Evolutionary conservation across 2,329 filamentous ascomycete genomes (phyloP).

Genomic region (Dothideomycetes sp.): DNA sequence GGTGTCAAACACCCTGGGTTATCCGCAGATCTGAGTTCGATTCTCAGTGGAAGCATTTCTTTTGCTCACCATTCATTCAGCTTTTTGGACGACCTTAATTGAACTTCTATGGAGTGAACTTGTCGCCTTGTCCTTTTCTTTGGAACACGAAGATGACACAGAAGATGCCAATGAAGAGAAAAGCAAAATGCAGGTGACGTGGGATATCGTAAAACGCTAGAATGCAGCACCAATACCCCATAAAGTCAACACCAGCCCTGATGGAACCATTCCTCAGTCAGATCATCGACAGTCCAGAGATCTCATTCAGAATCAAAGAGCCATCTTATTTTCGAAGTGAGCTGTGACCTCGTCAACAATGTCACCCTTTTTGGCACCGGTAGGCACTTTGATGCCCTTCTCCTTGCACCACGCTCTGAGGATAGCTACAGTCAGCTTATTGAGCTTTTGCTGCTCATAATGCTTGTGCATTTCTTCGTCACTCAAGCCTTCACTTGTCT

Average conservation of each 20-base stretch:
- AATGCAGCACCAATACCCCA: too few species aligned
- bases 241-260: too few species aligned
- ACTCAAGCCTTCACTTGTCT: constrained; percentile 26
- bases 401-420: constrained; percentile 25
- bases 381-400: constrained; percentile 20
- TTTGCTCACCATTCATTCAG: too few species aligned
- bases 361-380: constrained; percentile 25
- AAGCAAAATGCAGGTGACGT: too few species aligned
- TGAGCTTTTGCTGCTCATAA: constrained; percentile 36
- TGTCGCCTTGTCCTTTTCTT: too few species aligned
- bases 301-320: constrained; percentile 15
- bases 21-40: constrained; percentile 16
- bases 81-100: too few species aligned
- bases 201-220: too few species aligned
- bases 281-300: too few species aligned
- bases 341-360: constrained; percentile 27
- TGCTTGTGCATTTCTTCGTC: constrained; percentile 37
- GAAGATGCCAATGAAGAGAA: too few species aligned
- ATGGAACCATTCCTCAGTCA: too few species aligned
- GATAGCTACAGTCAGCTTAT: constrained; percentile 29
- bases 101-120: too few species aligned
- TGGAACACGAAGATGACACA: too few species aligned
- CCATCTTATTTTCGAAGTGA: constrained; percentile 30
- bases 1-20: constrained; percentile 7
- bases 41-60: constrained; percentile 13